Evolutionary conservation across 768 basidiomycete species (phyloP).

Genomic region (Lanmaoa pseudosensibilis): DNA sequence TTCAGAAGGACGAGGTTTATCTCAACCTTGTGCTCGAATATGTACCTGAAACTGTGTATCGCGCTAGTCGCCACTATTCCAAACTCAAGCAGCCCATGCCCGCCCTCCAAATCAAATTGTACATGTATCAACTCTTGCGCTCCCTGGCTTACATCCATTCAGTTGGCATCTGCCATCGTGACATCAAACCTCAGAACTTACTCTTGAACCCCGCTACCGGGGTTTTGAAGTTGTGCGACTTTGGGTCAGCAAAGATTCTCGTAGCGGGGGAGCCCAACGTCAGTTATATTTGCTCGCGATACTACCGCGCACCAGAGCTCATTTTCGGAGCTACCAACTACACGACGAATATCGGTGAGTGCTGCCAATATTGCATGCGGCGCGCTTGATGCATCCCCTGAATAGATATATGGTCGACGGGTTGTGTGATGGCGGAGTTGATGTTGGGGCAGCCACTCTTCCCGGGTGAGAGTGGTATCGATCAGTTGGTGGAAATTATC

Average conservation of each 20-base stretch:
- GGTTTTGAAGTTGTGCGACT: conserved; percentile 96
- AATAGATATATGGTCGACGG: conserved; percentile 98
- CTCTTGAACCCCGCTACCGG: conserved; percentile 96
- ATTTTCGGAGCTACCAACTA: conserved; percentile 99
- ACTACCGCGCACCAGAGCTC: conserved; percentile 98
- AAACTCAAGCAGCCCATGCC: conserved; percentile 99
- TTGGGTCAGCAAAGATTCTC: conserved; percentile 98
- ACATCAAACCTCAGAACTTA: conserved; percentile 99
- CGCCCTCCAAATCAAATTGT: conserved; percentile 98
- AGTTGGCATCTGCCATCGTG: conserved; percentile 98
- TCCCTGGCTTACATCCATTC: conserved; percentile 99
- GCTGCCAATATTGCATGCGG: background rate
- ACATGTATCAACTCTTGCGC: conserved; percentile 99
- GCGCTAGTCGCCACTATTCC: conserved; percentile 97
- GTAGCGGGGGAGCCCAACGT: conserved; percentile 98
- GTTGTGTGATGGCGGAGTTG: conserved; percentile 99
- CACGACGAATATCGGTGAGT: conserved; percentile 96
- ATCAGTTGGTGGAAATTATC: conserved; percentile 99
- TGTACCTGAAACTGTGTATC: conserved; percentile 98
- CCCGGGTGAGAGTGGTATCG: conserved; percentile 98
- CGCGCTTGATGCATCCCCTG: conserved; percentile 7
- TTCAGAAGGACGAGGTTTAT: conserved; percentile 98
- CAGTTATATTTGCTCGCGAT: conserved; percentile 98
- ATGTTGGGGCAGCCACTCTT: conserved; percentile 99
- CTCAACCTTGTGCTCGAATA: conserved; percentile 99